phyloP scores from a whole-genome alignment of 2,329 filamentous ascomycete species.

The Cytospora schulzeri region DNA sequence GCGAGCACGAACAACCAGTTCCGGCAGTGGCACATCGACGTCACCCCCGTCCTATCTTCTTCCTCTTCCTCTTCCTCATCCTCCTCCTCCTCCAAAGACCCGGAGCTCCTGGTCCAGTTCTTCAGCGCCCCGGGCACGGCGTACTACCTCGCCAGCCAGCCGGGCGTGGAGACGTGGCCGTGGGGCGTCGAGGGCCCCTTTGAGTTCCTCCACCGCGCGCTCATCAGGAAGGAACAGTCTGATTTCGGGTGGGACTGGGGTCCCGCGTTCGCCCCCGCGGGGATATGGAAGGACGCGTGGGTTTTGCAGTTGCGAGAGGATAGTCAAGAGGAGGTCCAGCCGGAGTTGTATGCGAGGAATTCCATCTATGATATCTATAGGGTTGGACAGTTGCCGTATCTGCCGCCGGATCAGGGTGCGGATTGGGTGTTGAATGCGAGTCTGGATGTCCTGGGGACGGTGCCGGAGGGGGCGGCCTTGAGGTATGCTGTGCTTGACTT shows the following conservation, averaged over 20 bases:
- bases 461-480: constrained; percentile 47
- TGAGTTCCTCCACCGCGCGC: constrained; percentile 56
- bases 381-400: constrained; percentile 58
- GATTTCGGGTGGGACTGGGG: constrained; percentile 70
- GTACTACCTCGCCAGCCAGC: constrained; percentile 51
- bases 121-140: constrained; percentile 55
- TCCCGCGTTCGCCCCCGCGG: constrained; percentile 62
- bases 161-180: constrained; percentile 55
- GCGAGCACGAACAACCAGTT: constrained; percentile 65
- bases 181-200: constrained; percentile 48
- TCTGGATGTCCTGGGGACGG: constrained; percentile 55
- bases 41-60: constrained; percentile 53
- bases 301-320: constrained; percentile 54
- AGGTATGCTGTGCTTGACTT: constrained; percentile 49
- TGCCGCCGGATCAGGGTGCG: constrained; percentile 57
- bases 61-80: no score
- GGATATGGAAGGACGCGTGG: constrained; percentile 63
- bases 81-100: no score
- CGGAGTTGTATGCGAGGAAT: constrained; percentile 43
- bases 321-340: no score
- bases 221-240: constrained; percentile 62
- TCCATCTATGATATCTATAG: constrained; percentile 60
- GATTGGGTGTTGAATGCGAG: constrained; percentile 65
- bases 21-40: constrained; percentile 61
- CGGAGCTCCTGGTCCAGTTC: constrained; percentile 54